Base-by-base conservation (phyloP, 75 land plant species). In the Ceratopteris richardii region DNA sequence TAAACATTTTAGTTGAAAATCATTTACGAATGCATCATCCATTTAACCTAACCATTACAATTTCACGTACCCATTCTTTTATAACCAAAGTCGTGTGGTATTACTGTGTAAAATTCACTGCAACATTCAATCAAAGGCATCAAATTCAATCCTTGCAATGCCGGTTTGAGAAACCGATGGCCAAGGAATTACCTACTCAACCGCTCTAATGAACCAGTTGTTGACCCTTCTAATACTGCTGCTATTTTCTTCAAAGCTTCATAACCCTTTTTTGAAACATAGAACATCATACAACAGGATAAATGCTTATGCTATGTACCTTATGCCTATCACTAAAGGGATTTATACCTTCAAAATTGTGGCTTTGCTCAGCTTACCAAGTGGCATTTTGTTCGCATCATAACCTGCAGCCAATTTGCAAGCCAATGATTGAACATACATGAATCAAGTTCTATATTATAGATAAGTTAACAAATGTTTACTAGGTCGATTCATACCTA, bases 1-100 rank as follows among this genome's bases (percentile, higher is more conserved):
- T 9, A 54, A 23, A 23, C 56, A 23, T 23, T 26, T 2, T 25
- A 29, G 7, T 23, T 54, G 56, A 2, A 54, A n/a, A 19, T 54
- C 16, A 13, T 2, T 14, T 54, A 54, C 30, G n/a, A n/a, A n/a
- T n/a, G n/a, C n/a, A n/a, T n/a, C n/a, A n/a, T n/a, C n/a, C n/a
- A n/a, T n/a, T n/a, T n/a, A n/a, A n/a, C n/a, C n/a, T 16, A 2
- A 4, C 7, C 16, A 25, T 54, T 2, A 10, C 14, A 6, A n/a
- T 31, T 26, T 30, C 2, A 77, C 96, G 66, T 80, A 94, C 98
- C 33, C 86, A 90, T 94, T 54, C 90, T 86, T 29, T 78, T 74
- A 56, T 86, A 89, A 18, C 96, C 98, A 73, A 90, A 90, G 63
- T 89, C 96, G 64, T 94, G 98, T 26, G 98, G 98, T 48, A 94